A percentile compares a stretch with the other conserved stretches of the same genome.
phyloP scores from a whole-genome alignment of 108 stramenopile genomes.

The Fragilaria crotonensis region DNA sequence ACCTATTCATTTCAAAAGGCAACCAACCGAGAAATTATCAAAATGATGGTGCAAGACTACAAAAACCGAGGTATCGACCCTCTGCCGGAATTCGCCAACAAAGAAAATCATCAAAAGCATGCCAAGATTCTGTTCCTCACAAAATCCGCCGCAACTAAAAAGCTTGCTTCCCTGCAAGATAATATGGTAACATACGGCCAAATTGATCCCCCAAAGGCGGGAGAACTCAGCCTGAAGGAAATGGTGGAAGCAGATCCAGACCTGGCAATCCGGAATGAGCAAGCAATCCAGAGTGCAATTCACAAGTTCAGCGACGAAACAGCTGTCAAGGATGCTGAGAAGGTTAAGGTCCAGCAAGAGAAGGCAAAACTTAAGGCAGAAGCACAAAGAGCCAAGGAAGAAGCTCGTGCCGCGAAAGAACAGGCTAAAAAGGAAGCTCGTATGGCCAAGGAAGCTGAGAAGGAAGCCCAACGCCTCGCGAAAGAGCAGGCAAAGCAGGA shows the following conservation, averaged over 20 bases:
- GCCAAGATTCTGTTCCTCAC: slow-evolving; percentile 26
- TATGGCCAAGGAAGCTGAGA: no score
- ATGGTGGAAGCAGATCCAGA: slow-evolving; percentile 26
- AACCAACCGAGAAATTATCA: slow-evolving; percentile 56
- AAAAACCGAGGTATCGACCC: slow-evolving; percentile 64
- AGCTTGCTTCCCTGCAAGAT: slow-evolving; percentile 17
- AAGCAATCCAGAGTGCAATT: no score
- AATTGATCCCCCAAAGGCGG: slow-evolving; percentile 32
- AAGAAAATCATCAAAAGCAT: slow-evolving; percentile 27
- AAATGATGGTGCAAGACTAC: slow-evolving; percentile 61
- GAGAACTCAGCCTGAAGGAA: slow-evolving; percentile 40
- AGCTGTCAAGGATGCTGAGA: slow-evolving; percentile 10
- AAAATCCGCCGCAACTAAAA: slow-evolving; percentile 26
- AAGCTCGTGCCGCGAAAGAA: slow-evolving; percentile 22
- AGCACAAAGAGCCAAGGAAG: slow-evolving; percentile 13
- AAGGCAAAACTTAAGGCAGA: slow-evolving; percentile 26
- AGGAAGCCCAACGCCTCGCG: no score
- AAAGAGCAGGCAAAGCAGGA: no score
- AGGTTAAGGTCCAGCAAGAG: slow-evolving; percentile 16
- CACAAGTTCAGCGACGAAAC: no score
- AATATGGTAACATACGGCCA: slow-evolving; percentile 46
- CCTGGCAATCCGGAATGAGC: no score
- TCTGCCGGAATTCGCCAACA: slow-evolving; percentile 47
- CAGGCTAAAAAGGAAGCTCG: slow-evolving; percentile 18
- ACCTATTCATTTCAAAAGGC: slow-evolving; percentile 18